Base-by-base conservation (phyloP, 257 asterid genomes). In the Dorcoceras hygrometricum region DNA sequence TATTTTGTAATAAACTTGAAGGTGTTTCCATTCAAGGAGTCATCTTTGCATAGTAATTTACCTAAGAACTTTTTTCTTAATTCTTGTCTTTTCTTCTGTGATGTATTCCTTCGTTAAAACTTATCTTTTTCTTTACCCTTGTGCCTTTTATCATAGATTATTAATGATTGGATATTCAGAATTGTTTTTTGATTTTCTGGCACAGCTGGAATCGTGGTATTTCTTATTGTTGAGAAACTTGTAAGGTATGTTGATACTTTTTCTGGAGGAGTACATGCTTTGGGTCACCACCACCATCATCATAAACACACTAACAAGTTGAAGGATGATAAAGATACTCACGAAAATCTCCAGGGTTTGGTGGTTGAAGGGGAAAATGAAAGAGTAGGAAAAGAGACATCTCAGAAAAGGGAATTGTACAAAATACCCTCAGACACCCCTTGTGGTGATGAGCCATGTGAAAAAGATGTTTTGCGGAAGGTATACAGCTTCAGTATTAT, bases 211-310 rank as follows among this genome's bases (percentile, higher is more conserved):
- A 86, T 93, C 20, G 83, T 90, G 29, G 81, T 85, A 71, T 93
- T 93, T 76, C 96, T 93, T 70, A 81, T 90, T 68, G 95, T 93
- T 36, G 99, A 93, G 88, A 93, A 88, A 83, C 63, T 86, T 43
- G 99, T 93, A 83, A 93, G 99, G 81, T 93, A 83, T 39, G 95
- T 93, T 46, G 97, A 93, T 65, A 95, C 79, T 11, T 81, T 72
- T 63, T 88, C 96, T 72, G 88, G 89, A 58, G 95, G 89, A 65
- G 79, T 57, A 67, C 71, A 72, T 80, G 68, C 73, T 56, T 76
- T 75, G 87, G 66, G 78, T 71, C 96, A 85, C 78, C 97, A 86
- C 68, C 84, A 79, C 75, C 97, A 89, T 74, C 87, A 80, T 65
- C 90, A 79, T 73, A 85, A 75, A 73, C 81, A 76, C 74, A 65